A percentile compares a stretch with the other conserved stretches of the same genome.
Conservation (phyloP, 2,329 filamentous ascomycete species). For the Macrophomina phaseolina region DNA sequence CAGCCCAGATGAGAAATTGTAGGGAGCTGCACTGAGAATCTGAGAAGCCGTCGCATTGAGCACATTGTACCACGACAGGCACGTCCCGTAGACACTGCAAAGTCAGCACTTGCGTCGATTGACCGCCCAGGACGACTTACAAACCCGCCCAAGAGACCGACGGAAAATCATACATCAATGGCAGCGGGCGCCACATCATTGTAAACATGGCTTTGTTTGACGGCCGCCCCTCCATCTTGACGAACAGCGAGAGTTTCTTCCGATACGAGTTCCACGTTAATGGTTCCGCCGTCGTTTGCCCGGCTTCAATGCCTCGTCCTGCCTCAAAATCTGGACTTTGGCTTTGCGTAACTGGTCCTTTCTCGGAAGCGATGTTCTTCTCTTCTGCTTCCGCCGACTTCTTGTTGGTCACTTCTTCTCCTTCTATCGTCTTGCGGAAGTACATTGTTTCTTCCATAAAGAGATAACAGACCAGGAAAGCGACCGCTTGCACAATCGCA, state of each 20-base stretch:
- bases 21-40: conserved; percentile 41
- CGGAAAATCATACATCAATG: conserved; percentile 35
- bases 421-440: conserved; percentile 31
- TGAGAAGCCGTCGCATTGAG: conserved; percentile 49
- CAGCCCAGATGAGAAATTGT: conserved; percentile 45
- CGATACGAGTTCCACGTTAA: conserved; percentile 36
- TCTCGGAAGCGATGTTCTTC: not conserved
- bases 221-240: conserved; percentile 29
- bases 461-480: conserved; percentile 61
- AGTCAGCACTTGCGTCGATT: not conserved
- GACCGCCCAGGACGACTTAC: conserved; percentile 22
- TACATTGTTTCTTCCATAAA: conserved; percentile 67
- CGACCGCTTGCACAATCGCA: conserved; percentile 58
- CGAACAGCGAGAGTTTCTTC: conserved; percentile 40
- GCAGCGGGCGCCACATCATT: conserved; percentile 21
- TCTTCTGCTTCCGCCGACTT: not conserved
- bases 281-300: not conserved
- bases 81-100: conserved; percentile 39
- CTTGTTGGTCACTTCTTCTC: not conserved
- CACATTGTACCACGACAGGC: conserved; percentile 51
- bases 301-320: not conserved
- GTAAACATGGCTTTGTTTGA: conserved; percentile 41
- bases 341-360: not conserved
- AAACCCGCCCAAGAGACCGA: conserved; percentile 48
- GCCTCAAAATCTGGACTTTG: not conserved